Conservation (phyloP, 768 basidiomycete genomes). For the Russula compacta region DNA sequence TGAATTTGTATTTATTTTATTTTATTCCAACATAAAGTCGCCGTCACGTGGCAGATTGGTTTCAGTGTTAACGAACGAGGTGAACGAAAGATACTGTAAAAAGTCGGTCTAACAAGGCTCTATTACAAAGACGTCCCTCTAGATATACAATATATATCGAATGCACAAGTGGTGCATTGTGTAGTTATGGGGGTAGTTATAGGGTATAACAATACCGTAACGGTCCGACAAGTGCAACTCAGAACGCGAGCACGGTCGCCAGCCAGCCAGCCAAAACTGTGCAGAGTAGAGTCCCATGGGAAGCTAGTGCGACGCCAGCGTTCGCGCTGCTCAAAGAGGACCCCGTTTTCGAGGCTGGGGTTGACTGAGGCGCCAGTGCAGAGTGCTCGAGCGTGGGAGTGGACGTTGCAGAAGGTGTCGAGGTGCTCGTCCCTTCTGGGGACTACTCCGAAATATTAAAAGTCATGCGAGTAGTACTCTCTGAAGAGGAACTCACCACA, state of each 20-base stretch:
- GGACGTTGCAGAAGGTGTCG: not conserved
- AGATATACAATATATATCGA: no score
- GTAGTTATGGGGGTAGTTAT: no score
- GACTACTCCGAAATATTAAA: not conserved
- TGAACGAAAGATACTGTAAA: no score
- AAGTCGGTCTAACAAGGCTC: no score
- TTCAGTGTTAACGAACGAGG: no score
- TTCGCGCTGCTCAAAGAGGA: not conserved
- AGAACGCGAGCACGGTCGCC: not conserved
- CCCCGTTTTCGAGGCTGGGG: not conserved
- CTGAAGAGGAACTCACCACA: not conserved
- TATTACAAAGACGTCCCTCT: no score
- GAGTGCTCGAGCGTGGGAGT: not conserved
- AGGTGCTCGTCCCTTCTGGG: not conserved
- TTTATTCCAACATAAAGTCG: no score
- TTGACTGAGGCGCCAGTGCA: not conserved
- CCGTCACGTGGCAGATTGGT: no score
- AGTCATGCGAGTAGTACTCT: not conserved
- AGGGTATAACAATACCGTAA: no score
- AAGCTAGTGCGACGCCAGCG: slow-evolving; percentile 6
- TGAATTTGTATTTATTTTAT: no score
- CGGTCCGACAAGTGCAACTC: not conserved
- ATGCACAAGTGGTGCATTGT: no score
- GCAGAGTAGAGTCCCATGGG: not conserved
- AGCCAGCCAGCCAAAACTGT: not conserved